These are phyloP conservation scores for Pseudogymnoascus sp. DNA, from an alignment of 2,329 filamentous ascomycete species.

Conservation along the genomic window DNA sequence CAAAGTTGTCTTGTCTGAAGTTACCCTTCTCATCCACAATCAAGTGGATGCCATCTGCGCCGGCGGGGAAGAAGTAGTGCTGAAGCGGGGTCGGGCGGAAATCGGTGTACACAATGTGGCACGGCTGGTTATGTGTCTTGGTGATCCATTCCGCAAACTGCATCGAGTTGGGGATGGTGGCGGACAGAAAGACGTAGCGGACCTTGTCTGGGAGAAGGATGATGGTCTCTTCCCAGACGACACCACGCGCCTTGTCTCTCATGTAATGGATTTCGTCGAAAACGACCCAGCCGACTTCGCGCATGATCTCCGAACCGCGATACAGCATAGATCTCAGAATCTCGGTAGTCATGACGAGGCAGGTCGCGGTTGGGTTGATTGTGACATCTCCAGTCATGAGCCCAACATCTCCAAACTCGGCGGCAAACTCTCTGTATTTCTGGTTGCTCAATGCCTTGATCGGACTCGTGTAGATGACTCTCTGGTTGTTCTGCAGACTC, in stretches of 20 bases:
- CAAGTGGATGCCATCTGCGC: constrained; percentile 84
- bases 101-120: constrained; percentile 98
- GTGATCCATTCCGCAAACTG: constrained; percentile 99
- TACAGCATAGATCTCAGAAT: constrained; percentile 99
- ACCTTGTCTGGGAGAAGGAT: constrained; percentile 98
- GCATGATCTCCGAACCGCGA: constrained; percentile 97
- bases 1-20: constrained; percentile 96
- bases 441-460: constrained; percentile 99
- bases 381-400: constrained; percentile 99
- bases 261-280: constrained; percentile 99
- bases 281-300: constrained; percentile 95
- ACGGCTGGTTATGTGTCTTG: constrained; percentile 94
- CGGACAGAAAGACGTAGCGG: constrained; percentile 94
- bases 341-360: constrained; percentile 98
- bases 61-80: constrained; percentile 94
- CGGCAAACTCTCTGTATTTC: constrained; percentile 93
- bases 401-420: constrained; percentile 92
- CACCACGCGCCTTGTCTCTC: constrained; percentile 86
- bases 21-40: constrained; percentile 95
- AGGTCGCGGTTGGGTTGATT: constrained; percentile 96
- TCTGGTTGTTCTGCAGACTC: constrained; percentile 91
- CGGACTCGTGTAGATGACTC: constrained; percentile 97
- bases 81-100: constrained; percentile 94
- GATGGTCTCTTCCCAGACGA: constrained; percentile 99
- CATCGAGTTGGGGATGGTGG: constrained; percentile 97